Conservation (phyloP, 257 asterid genomes). For the Craterostigma plantagineum region DNA sequence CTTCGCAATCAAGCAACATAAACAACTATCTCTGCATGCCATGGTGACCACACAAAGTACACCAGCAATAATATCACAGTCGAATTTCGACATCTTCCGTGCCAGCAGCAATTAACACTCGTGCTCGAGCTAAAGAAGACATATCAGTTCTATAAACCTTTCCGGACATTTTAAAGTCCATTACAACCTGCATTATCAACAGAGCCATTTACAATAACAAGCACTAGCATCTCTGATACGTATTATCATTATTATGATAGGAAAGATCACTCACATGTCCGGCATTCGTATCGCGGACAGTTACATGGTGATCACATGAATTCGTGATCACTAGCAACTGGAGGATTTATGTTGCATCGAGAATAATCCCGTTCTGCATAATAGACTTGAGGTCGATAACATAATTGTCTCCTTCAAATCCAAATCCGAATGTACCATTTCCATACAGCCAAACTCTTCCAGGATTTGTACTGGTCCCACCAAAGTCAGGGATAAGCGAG, state of each 20-base stretch:
- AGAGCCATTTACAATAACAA: constrained; percentile 8
- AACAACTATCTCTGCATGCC: constrained; percentile 57
- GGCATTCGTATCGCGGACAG: constrained; percentile 95
- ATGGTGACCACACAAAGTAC: constrained; percentile 97
- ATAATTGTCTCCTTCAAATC: constrained; percentile 45
- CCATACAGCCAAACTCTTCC: constrained; percentile 71
- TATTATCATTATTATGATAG: too few species aligned
- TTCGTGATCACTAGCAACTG: constrained; percentile 78
- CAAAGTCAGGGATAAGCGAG: constrained; percentile 52
- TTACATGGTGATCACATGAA: constrained; percentile 75
- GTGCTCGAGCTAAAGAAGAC: constrained; percentile 77
- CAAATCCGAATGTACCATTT: constrained; percentile 72
- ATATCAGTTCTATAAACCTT: constrained; percentile 83
- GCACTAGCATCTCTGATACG: too few species aligned
- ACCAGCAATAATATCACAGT: constrained; percentile 89
- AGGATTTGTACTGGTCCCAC: constrained; percentile 27
- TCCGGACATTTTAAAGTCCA: constrained; percentile 91
- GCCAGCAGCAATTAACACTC: constrained; percentile 91
- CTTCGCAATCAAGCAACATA: too few species aligned
- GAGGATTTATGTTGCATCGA: constrained; percentile 28
- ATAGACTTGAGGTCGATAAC: constrained; percentile 55
- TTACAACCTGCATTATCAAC: constrained; percentile 38
- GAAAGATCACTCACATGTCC: constrained; percentile 32
- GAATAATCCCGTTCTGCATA: constrained; percentile 28
- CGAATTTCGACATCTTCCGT: constrained; percentile 98